Percentiles rank a stretch among this genome's conserved stretches.
Conservation (phyloP, 805 yeast genomes). For the Hanseniaspora clermontiae region DNA sequence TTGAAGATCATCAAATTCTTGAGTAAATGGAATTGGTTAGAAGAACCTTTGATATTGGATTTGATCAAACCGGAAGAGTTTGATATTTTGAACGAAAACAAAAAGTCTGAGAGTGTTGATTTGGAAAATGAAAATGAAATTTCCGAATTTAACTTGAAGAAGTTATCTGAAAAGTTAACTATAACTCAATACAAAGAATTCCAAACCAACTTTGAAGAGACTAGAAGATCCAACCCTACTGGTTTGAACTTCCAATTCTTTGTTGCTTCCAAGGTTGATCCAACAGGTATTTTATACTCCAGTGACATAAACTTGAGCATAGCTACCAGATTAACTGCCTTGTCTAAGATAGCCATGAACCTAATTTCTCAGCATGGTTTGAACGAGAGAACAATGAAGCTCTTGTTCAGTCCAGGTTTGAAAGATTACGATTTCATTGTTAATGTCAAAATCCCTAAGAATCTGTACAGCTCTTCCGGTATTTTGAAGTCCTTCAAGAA, state of each 20-base stretch:
- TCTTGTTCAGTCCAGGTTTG: constrained; percentile 68
- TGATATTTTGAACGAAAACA: constrained; percentile 5
- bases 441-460: constrained; percentile 36
- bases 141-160: constrained; percentile 29
- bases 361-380: constrained; percentile 39
- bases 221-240: constrained; percentile 69
- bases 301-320: constrained; percentile 54
- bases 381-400: constrained; percentile 33
- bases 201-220: constrained; percentile 48
- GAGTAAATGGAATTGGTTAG: constrained; percentile 89
- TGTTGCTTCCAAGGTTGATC: constrained; percentile 71
- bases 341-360: constrained; percentile 61
- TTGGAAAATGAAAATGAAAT: constrained; percentile 25
- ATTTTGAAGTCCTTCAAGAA: constrained; percentile 49
- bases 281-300: constrained; percentile 79
- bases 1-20: constrained; percentile 57
- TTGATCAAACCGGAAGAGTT: constrained; percentile 38
- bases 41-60: constrained; percentile 71
- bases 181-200: constrained; percentile 50
- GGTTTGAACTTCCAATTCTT: constrained; percentile 69
- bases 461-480: constrained; percentile 41
- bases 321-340: constrained; percentile 76
- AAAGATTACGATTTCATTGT: constrained; percentile 76
- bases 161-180: constrained; percentile 49
- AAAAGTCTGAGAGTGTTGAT: constrained; percentile 25